Evolutionary conservation across 345 rosid species (phyloP), one percentile per base, ranked within the genome.

Genomic region (Laguncularia racemosa): DNA sequence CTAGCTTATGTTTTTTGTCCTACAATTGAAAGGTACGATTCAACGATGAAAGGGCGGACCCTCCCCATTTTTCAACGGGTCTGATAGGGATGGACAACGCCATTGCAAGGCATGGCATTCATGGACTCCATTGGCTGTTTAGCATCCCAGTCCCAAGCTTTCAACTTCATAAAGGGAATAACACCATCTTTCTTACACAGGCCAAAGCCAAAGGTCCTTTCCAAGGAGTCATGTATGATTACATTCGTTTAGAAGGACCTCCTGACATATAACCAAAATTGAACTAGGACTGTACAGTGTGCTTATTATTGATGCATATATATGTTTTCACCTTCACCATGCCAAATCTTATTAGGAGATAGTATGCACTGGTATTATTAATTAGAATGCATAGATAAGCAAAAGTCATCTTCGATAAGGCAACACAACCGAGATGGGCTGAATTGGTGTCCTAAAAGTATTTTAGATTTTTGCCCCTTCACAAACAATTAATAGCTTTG

Each of bases 51-150:
- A 44, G 46, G 2, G 57, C 60, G 0, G 60, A 26, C 0, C 8
- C 16, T 44, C 73, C 83, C 15, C 66, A 67, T 40, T 87, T 84
- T 56, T 45, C 90, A 7, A 79, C 95, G 1, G 69, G 77, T 19
- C 33, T 57, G 23, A 81, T 85, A 0, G 96, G 97, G 15, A 75
- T 55, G 47, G 97, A 82, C 59, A 93, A 87, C 60, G 95, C 90
- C 0, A 81, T 89, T 3, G 92, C 97, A 0, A 78, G 97, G 58
- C 97, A 84, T 74, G 97, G 97, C 11, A 90, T 89, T 13, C 92
- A 84, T 52, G 99, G 92, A 14, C 53, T 89, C 64, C 85, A 85
- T 67, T 69, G 85, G 76, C 68, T 90, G 53, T 87, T 70, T 33
- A 77, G 75, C 68, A 72, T 84, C 19, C n/a, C 59, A 0, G 74